A percentile compares a stretch with the other conserved stretches of the same genome.
Conservation (phyloP, 176 grass and related monocot genomes). For the Phragmites australis region DNA sequence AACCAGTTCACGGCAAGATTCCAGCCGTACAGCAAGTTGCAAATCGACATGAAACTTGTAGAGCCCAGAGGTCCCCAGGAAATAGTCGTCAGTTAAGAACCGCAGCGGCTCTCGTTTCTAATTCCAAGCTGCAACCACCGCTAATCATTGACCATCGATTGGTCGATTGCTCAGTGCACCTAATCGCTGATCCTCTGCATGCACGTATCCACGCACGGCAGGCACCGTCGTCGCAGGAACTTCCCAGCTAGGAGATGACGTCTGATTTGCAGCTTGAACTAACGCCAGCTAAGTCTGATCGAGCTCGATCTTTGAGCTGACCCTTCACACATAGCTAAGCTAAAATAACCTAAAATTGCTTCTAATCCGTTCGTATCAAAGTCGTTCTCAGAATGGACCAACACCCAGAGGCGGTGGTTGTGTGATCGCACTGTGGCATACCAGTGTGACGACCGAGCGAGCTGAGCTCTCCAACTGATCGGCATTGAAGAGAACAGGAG, state of each 20-base stretch:
- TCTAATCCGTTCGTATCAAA: neutral
- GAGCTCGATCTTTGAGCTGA: neutral
- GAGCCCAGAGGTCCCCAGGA: neutral
- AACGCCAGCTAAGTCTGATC: neutral
- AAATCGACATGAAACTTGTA: neutral
- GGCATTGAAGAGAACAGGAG: neutral
- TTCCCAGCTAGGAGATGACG: neutral
- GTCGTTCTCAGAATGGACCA: neutral
- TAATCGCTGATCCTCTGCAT: neutral
- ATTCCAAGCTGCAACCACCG: conserved; percentile 1
- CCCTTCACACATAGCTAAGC: no score
- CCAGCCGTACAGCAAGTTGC: neutral
- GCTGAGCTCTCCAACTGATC: no score
- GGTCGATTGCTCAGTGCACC: conserved; percentile 13
- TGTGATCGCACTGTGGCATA: neutral
- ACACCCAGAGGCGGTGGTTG: neutral
- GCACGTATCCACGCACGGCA: neutral
- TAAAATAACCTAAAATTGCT: no score
- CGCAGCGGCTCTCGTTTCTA: neutral
- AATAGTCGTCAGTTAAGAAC: neutral
- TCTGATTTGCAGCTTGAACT: neutral
- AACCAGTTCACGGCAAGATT: neutral
- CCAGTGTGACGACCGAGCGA: neutral
- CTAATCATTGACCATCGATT: conserved; percentile 29
- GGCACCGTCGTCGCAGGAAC: neutral